These are phyloP conservation scores for Trametes sp. DNA, from an alignment of 1,284 basidiomycete species.

Conservation along the genomic window DNA sequence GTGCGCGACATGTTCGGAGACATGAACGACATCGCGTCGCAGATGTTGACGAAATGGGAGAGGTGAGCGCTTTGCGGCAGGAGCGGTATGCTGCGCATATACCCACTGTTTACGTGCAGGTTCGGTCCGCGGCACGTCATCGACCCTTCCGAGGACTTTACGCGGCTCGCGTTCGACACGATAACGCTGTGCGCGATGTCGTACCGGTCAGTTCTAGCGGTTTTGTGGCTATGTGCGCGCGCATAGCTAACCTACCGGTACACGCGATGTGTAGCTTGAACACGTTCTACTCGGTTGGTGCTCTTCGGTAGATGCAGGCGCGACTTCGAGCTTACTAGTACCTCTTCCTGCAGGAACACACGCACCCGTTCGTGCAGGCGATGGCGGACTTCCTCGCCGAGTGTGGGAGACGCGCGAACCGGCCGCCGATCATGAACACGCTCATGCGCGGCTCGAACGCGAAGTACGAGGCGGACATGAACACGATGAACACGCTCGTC, in stretches of 20 bases:
- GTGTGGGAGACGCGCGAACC: conserved; percentile 45
- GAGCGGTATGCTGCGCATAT: not conserved
- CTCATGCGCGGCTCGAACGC: conserved; percentile 46
- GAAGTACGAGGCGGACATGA: conserved; percentile 51
- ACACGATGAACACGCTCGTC: conserved; percentile 50
- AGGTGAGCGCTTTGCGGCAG: conserved; percentile 38
- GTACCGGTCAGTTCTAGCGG: conserved; percentile 42
- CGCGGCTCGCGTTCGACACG: conserved; percentile 56
- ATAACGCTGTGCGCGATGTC: conserved; percentile 55
- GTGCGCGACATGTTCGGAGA: conserved; percentile 58
- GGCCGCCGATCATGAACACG: conserved; percentile 47
- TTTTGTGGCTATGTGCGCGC: not conserved
- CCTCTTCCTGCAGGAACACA: conserved; percentile 36
- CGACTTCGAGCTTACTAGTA: not conserved
- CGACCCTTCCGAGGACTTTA: conserved; percentile 56
- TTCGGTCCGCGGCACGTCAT: conserved; percentile 53
- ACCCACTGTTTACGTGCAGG: conserved; percentile 32
- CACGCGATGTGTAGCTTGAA: conserved; percentile 41
- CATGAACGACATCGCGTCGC: conserved; percentile 58
- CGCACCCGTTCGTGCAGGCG: conserved; percentile 52
- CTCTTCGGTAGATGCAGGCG: not conserved
- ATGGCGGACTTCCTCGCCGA: conserved; percentile 54
- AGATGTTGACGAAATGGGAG: conserved; percentile 58
- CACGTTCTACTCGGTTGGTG: conserved; percentile 47
- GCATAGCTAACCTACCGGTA: not conserved